Percentiles rank a stretch among this genome's conserved stretches.
Conservation (phyloP, 2,329 filamentous ascomycete genomes). For the Cercospora nicotianae region DNA sequence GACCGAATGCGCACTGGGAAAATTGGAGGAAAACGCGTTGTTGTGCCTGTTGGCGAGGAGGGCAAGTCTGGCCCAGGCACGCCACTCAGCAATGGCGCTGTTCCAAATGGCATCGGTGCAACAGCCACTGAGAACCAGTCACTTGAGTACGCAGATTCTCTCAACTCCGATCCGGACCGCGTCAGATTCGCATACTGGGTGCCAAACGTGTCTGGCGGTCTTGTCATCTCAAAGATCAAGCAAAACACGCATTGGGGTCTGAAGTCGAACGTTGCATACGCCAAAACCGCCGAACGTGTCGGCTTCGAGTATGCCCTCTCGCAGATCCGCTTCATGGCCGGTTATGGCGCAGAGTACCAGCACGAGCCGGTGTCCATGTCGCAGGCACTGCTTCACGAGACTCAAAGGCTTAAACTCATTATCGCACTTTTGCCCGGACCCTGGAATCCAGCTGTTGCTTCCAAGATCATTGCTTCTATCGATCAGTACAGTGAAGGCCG, state of each 20-base stretch:
- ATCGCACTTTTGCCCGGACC: conserved; percentile 54
- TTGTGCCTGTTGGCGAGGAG: conserved; percentile 50
- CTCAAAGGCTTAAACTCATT: conserved; percentile 53
- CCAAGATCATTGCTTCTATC: conserved; percentile 56
- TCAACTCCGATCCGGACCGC: conserved; percentile 48
- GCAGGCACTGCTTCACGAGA: conserved; percentile 51
- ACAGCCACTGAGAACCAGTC: conserved; percentile 23
- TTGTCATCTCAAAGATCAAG: conserved; percentile 55
- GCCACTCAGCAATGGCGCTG: conserved; percentile 17
- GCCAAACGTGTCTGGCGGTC: conserved; percentile 55
- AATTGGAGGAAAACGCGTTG: conserved; percentile 67
- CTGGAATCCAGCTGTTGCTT: conserved; percentile 54
- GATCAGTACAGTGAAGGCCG: conserved; percentile 55
- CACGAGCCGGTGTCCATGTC: conserved; percentile 56
- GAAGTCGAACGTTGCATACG: conserved; percentile 52
- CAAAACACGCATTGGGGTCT: conserved; percentile 54
- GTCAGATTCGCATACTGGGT: conserved; percentile 56
- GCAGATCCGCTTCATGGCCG: conserved; percentile 56
- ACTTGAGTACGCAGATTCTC: conserved; percentile 39
- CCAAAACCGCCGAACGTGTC: conserved; percentile 49
- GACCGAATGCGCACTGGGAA: conserved; percentile 66
- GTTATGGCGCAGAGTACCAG: conserved; percentile 47
- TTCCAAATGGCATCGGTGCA: conserved; percentile 25
- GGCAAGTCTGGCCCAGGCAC: conserved; percentile 20
- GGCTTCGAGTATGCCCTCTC: conserved; percentile 56